These are phyloP conservation scores for Lachancea cidri DNA, from an alignment of 805 yeast species.

Conservation along the genomic window DNA sequence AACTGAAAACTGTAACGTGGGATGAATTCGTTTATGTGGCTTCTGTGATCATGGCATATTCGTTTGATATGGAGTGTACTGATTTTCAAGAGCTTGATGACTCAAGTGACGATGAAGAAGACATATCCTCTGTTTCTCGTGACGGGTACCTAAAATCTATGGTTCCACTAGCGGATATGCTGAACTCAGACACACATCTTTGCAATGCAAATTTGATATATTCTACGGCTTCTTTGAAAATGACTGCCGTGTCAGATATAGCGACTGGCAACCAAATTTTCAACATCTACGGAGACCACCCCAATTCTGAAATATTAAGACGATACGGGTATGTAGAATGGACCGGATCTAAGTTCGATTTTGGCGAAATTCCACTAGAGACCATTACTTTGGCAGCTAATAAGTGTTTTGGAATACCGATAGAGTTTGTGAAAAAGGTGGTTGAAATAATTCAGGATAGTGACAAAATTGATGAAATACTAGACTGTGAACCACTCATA, in stretches of 20 bases:
- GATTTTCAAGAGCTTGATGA: slow-evolving; percentile 29
- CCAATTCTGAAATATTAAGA: slow-evolving; percentile 85
- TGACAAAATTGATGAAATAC: slow-evolving; percentile 33
- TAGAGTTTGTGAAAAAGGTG: slow-evolving; percentile 34
- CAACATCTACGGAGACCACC: slow-evolving; percentile 86
- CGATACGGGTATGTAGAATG: slow-evolving; percentile 87
- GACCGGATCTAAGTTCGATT: slow-evolving; percentile 67
- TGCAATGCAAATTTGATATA: slow-evolving; percentile 70
- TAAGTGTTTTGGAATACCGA: slow-evolving; percentile 16
- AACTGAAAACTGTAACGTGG: slow-evolving; percentile 38
- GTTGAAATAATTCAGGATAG: slow-evolving; percentile 26
- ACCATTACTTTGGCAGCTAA: slow-evolving; percentile 26
- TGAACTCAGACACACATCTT: slow-evolving; percentile 76
- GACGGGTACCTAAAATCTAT: slow-evolving; percentile 61
- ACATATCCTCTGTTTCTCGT: slow-evolving; percentile 26
- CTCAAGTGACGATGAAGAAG: slow-evolving; percentile 37
- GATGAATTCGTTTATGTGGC: slow-evolving; percentile 70
- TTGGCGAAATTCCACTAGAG: slow-evolving; percentile 63
- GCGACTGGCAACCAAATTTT: slow-evolving; percentile 66
- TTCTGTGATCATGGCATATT: slow-evolving; percentile 78
- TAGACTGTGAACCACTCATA: slow-evolving; percentile 37
- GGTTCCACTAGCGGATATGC: slow-evolving; percentile 90
- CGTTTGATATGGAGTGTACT: slow-evolving; percentile 67
- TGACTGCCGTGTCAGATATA: slow-evolving; percentile 65
- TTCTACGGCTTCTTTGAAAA: slow-evolving; percentile 47